phyloP scores from a whole-genome alignment of 2,329 filamentous ascomycete species.

The Apiospora koreana region DNA sequence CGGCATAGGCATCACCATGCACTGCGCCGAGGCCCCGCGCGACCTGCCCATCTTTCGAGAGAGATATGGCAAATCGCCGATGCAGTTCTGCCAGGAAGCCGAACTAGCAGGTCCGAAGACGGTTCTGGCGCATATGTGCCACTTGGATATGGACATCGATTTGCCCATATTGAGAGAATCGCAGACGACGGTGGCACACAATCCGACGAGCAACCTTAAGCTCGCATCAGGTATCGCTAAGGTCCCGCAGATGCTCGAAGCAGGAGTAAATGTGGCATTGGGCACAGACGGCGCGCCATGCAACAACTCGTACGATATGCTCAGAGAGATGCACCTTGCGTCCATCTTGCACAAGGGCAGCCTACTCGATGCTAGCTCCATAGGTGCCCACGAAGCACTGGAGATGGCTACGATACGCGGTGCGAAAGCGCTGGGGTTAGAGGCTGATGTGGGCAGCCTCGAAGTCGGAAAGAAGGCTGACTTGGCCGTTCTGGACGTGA shows the following conservation, averaged over 20 bases:
- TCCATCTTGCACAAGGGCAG: slow-evolving; percentile 49
- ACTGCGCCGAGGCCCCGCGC: slow-evolving; percentile 44
- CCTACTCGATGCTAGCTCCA: slow-evolving; percentile 40
- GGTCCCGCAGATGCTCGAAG: slow-evolving; percentile 44
- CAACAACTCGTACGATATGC: slow-evolving; percentile 52
- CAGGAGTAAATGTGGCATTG: slow-evolving; percentile 46
- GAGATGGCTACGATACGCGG: slow-evolving; percentile 55
- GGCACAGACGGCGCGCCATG: slow-evolving; percentile 56
- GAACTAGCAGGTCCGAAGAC: slow-evolving; percentile 42
- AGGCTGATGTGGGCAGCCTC: slow-evolving; percentile 27
- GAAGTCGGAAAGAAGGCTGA: slow-evolving; percentile 44
- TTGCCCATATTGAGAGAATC: slow-evolving; percentile 39
- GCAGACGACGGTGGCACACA: slow-evolving; percentile 49
- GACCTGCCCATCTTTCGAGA: slow-evolving; percentile 39
- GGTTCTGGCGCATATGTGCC: slow-evolving; percentile 54
- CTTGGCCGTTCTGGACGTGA: slow-evolving; percentile 30
- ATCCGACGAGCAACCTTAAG: slow-evolving; percentile 53
- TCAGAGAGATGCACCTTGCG: slow-evolving; percentile 54
- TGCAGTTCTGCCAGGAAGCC: slow-evolving; percentile 42
- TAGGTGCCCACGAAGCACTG: slow-evolving; percentile 46
- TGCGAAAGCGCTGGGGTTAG: slow-evolving; percentile 47
- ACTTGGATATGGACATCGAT: slow-evolving; percentile 44
- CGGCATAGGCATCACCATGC: slow-evolving; percentile 47
- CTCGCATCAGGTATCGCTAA: slow-evolving; percentile 51
- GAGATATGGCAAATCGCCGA: slow-evolving; percentile 42